Percentiles rank a stretch among this genome's conserved stretches.
phyloP scores from a whole-genome alignment of 768 basidiomycete species.

The Phlebiopsis gigantea region DNA sequence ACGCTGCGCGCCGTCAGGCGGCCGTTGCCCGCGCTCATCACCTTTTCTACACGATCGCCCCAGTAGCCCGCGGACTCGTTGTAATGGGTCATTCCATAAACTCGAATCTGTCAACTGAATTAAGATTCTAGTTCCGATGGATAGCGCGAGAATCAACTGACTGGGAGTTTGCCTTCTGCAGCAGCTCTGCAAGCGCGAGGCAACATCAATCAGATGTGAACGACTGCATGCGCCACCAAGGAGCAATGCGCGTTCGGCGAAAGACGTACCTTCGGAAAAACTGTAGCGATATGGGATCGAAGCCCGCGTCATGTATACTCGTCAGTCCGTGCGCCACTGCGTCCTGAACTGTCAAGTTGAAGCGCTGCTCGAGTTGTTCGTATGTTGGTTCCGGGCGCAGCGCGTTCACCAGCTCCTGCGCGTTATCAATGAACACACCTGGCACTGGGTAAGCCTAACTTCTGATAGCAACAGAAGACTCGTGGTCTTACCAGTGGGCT shows the following conservation, averaged over 20 bases:
- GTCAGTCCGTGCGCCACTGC: constrained; percentile 73
- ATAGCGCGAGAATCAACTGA: not conserved
- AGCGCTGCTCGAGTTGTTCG: constrained; percentile 54
- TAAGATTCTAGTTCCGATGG: constrained; percentile 10
- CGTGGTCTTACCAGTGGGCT: constrained; percentile 58
- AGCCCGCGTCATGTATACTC: constrained; percentile 81
- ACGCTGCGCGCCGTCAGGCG: constrained; percentile 69
- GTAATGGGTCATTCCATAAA: constrained; percentile 74
- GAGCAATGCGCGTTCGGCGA: not conserved
- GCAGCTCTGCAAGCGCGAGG: constrained; percentile 46
- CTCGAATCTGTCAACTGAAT: constrained; percentile 46
- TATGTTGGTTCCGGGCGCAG: constrained; percentile 52
- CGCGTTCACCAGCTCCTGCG: constrained; percentile 65
- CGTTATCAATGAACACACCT: constrained; percentile 84
- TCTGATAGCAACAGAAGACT: constrained; percentile 3
- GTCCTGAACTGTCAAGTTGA: constrained; percentile 57
- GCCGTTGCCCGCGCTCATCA: constrained; percentile 54
- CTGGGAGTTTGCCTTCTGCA: constrained; percentile 34
- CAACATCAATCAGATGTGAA: not conserved
- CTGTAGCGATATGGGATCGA: constrained; percentile 59
- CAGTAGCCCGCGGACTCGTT: constrained; percentile 66
- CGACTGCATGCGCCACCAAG: not conserved
- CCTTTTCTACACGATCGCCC: constrained; percentile 56
- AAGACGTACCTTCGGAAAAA: constrained; percentile 62
- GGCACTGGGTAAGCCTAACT: constrained; percentile 7